A percentile compares a stretch with the other conserved stretches of the same genome.
Evolutionary conservation across 441 rosid genomes (phyloP).

Genomic region (Syzygium malaccense): DNA sequence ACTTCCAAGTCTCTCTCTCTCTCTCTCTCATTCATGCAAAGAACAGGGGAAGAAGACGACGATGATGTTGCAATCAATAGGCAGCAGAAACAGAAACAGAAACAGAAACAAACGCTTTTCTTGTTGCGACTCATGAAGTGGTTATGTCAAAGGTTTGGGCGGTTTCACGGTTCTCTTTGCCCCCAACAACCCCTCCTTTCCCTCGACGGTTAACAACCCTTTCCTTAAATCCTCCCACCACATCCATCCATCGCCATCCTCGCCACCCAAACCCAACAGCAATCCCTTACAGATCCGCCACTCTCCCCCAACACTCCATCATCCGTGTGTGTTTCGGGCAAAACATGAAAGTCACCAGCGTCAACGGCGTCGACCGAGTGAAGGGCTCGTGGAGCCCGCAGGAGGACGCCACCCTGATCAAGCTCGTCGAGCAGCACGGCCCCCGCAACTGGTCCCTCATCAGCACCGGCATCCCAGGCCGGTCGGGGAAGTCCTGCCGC

Average conservation of each 20-base stretch:
- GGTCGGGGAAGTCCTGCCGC: constrained; percentile 61
- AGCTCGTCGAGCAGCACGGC: constrained; percentile 43
- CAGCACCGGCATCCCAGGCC: constrained; percentile 46
- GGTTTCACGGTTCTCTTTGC: constrained; percentile 45
- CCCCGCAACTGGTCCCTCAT: constrained; percentile 60
- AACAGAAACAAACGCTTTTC: constrained; percentile 21
- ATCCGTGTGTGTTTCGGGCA: too few relatives aligned
- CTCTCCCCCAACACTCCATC: not conserved
- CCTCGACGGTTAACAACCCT: not conserved
- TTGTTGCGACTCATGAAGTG: constrained; percentile 18
- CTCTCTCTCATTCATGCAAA: not conserved
- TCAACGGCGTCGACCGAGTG: constrained; percentile 16
- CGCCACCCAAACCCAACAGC: constrained; percentile 7
- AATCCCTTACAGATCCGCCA: constrained; percentile 16
- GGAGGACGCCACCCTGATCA: constrained; percentile 40
- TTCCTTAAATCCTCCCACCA: not conserved
- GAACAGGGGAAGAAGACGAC: not conserved
- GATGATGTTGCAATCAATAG: not conserved
- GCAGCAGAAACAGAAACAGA: not conserved
- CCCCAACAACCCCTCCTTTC: not conserved
- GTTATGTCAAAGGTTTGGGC: constrained; percentile 23
- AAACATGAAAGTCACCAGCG: not conserved
- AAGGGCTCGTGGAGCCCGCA: constrained; percentile 62
- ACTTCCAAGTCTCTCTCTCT: not conserved
- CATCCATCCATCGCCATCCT: not conserved